Percentiles rank a stretch among this genome's conserved stretches.
Conservation (phyloP, 352 stramenopile genomes). For the Elongisporangium anandrum region DNA sequence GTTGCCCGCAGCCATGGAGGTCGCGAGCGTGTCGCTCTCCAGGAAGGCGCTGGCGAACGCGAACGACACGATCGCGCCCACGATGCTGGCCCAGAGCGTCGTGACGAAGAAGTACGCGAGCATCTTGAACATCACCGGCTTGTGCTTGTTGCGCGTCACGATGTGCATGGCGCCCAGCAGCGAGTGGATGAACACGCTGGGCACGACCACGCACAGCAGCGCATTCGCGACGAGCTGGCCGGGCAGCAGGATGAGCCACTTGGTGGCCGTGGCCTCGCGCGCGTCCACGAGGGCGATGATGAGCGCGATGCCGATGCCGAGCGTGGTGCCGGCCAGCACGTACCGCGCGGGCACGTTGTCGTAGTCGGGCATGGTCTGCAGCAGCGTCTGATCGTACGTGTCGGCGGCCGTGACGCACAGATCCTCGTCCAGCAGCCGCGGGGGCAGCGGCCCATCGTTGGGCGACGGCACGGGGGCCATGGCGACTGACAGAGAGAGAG, state of each 20-base stretch:
- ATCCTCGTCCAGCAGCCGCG: background rate
- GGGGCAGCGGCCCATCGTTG: background rate
- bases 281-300: slow-evolving; percentile 19
- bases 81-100: slow-evolving; percentile 36
- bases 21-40: slow-evolving; percentile 13
- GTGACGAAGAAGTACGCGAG: slow-evolving; percentile 26
- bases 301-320: slow-evolving; percentile 14
- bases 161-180: slow-evolving; percentile 42
- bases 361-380: background rate
- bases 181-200: slow-evolving; percentile 32
- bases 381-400: background rate
- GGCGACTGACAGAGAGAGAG: background rate
- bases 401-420: background rate
- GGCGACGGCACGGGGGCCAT: background rate
- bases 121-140: slow-evolving; percentile 20
- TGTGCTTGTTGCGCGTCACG: slow-evolving; percentile 31
- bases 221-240: slow-evolving; percentile 30
- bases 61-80: slow-evolving; percentile 42
- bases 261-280: slow-evolving; percentile 4
- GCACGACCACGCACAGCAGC: slow-evolving; percentile 37
- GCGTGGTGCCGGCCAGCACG: background rate
- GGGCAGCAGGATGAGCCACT: slow-evolving; percentile 20
- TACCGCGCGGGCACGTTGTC: background rate
- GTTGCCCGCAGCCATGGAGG: slow-evolving; percentile 11
- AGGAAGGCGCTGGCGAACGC: slow-evolving; percentile 31